A percentile compares a stretch with the other conserved stretches of the same genome.
Conservation (phyloP, 495 filamentous ascomycete genomes). For the Pyronema domesticum region DNA sequence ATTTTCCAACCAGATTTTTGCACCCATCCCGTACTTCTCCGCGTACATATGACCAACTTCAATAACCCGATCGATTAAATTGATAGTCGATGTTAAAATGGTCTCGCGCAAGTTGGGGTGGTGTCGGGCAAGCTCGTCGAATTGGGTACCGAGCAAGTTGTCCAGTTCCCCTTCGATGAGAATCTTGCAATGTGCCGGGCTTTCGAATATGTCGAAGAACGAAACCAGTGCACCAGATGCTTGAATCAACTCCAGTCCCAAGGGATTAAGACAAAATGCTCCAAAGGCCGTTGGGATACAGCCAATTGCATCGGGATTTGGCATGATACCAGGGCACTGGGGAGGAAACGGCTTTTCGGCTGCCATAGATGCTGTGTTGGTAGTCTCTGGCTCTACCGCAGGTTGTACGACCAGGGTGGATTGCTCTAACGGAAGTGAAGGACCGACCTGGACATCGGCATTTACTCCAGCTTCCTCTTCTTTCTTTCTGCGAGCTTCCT, state of each 20-base stretch:
- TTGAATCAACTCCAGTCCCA: conserved; percentile 78
- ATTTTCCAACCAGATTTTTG: conserved; percentile 55
- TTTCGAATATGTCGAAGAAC: conserved; percentile 92
- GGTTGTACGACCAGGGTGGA: background rate
- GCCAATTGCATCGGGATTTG: conserved; percentile 68
- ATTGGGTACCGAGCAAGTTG: conserved; percentile 52
- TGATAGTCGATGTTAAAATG: conserved; percentile 60
- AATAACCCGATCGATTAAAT: conserved; percentile 66
- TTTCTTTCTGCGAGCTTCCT: conserved; percentile 24
- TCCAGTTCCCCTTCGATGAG: conserved; percentile 55
- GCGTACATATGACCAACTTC: conserved; percentile 51
- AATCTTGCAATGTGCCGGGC: conserved; percentile 67
- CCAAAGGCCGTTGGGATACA: conserved; percentile 75
- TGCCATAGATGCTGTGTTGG: conserved; percentile 8
- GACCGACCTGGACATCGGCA: conserved; percentile 13
- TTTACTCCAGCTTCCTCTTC: conserved; percentile 22
- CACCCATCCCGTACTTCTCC: conserved; percentile 48
- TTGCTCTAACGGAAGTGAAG: background rate
- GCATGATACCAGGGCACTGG: conserved; percentile 53
- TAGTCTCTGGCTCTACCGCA: conserved; percentile 10
- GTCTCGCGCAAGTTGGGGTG: conserved; percentile 65
- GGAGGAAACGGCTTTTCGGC: conserved; percentile 26
- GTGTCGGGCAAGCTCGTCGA: conserved; percentile 88
- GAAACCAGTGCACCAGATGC: conserved; percentile 60
- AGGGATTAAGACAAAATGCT: conserved; percentile 77